Evolutionary conservation across 1,284 basidiomycete species (phyloP), one percentile per base, ranked within the genome.

Genomic region (Ganoderma resinaceum): DNA sequence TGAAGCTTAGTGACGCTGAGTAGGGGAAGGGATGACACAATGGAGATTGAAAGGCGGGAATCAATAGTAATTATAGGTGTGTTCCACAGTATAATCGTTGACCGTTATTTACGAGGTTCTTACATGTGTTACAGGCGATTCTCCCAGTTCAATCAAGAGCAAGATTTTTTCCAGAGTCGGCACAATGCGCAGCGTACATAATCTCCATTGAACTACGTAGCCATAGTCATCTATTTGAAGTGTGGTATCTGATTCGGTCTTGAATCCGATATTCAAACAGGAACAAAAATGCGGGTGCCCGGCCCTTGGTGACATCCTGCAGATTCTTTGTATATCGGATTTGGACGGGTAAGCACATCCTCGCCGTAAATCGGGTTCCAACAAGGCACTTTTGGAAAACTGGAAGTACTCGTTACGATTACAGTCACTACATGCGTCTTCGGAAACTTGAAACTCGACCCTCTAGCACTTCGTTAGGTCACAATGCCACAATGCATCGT

Each of bases 291-390:
- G 37, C 33, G 20, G n/a, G 69, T 70, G 62, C 69, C 69, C 68
- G 66, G 37, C 46, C 66, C 69, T 65, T 53, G 26, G 40, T 62
- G 63, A 65, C 67, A 61, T 65, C 53, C 53, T 49, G 35, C 23
- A 35, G 16, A n/a, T 31, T 58, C 23, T 58, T 55, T 20, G 52
- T 33, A 7, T 29, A 33, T 29, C 16, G 29, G 16, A 29, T 11
- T 29, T 7, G 52, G 31, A 29, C 29, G 12, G 16, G 31, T n/a
- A n/a, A n/a, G n/a, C 52, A 31, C 29, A 55, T 16, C 29, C 29
- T 33, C 6, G 2, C 26, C 8, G 18, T 31, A 29, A 31, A 29
- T 18, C 16, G 7, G 16, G 26, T 20, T 12, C 20, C 18, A 18
- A 3, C 52, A 31, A 55, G 4, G n/a, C n/a, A 9, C 29, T 18